Evolutionary conservation across 768 basidiomycete genomes (phyloP).

Genomic region (Termitomyces sp.): DNA sequence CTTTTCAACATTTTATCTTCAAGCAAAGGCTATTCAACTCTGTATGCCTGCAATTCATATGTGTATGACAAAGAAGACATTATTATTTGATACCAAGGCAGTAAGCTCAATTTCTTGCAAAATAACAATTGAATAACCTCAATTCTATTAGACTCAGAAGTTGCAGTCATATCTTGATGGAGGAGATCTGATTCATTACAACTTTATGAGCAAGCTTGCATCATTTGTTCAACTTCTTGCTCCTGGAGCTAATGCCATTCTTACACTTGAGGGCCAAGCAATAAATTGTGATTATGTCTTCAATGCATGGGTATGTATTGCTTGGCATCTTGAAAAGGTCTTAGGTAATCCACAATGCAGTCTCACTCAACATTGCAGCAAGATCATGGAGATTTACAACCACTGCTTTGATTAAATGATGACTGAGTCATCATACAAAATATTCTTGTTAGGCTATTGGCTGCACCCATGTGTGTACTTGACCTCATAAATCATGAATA

Average conservation of each 20-base stretch:
- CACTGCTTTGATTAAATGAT: neutral
- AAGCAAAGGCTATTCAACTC: neutral
- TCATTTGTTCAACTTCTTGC: neutral
- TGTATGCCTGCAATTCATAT: neutral
- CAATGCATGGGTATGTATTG: slow-evolving; percentile 28
- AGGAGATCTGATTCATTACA: slow-evolving; percentile 3
- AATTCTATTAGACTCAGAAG: neutral
- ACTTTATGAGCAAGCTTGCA: neutral
- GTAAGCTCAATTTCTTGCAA: neutral
- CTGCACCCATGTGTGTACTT: no score
- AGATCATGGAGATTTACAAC: no score
- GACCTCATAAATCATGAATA: no score
- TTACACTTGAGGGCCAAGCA: slow-evolving; percentile 8
- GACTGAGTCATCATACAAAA: no score
- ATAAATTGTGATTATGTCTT: slow-evolving; percentile 26
- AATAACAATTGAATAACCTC: no score
- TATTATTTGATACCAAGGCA: neutral
- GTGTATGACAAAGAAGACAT: neutral
- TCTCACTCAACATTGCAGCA: no score
- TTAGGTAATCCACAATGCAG: neutral
- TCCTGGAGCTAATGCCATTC: slow-evolving; percentile 19
- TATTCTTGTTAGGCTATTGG: no score
- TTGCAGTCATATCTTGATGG: neutral
- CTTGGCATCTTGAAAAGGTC: slow-evolving; percentile 21
- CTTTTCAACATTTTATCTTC: neutral